Conservation (phyloP, 371 early-diverging fungal genomes). For the Apophysomyces sp. region DNA sequence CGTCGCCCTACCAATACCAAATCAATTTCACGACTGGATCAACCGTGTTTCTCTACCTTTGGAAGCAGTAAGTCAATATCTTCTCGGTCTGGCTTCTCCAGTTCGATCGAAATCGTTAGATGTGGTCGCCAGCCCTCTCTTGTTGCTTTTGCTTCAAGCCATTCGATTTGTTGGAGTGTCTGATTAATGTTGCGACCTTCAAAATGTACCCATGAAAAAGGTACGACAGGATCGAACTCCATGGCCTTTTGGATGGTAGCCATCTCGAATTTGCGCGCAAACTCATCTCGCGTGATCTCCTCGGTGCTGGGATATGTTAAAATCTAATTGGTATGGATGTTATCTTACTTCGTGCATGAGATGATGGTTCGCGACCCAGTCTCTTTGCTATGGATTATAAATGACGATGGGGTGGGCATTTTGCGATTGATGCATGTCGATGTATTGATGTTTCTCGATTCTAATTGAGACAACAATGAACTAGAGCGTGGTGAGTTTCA, state of each 20-base stretch:
- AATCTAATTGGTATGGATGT: background rate
- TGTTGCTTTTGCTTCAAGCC: slow-evolving; percentile 40
- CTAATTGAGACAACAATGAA: slow-evolving; percentile 24
- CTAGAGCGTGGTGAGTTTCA: slow-evolving; percentile 12
- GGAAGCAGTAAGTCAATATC: slow-evolving; percentile 52
- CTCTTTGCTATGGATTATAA: slow-evolving; percentile 54
- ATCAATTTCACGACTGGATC: background rate
- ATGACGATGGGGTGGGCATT: slow-evolving; percentile 54
- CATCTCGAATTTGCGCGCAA: slow-evolving; percentile 7
- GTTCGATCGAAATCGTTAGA: slow-evolving; percentile 63
- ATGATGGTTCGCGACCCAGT: slow-evolving; percentile 65
- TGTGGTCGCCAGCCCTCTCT: slow-evolving; percentile 38
- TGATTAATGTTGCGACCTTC: slow-evolving; percentile 65
- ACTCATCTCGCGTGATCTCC: slow-evolving; percentile 24
- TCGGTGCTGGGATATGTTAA: slow-evolving; percentile 8
- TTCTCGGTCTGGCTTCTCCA: slow-evolving; percentile 65
- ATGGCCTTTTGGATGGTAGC: background rate
- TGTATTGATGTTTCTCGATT: slow-evolving; percentile 37
- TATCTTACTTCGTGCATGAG: slow-evolving; percentile 48
- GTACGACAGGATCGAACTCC: slow-evolving; percentile 3
- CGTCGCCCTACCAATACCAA: slow-evolving; percentile 46
- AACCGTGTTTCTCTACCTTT: slow-evolving; percentile 34
- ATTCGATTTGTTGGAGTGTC: slow-evolving; percentile 55
- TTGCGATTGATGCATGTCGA: slow-evolving; percentile 34
- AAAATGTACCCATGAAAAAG: slow-evolving; percentile 59